Base-by-base conservation (phyloP, 768 basidiomycete genomes). In the Lyophyllum semitale region DNA sequence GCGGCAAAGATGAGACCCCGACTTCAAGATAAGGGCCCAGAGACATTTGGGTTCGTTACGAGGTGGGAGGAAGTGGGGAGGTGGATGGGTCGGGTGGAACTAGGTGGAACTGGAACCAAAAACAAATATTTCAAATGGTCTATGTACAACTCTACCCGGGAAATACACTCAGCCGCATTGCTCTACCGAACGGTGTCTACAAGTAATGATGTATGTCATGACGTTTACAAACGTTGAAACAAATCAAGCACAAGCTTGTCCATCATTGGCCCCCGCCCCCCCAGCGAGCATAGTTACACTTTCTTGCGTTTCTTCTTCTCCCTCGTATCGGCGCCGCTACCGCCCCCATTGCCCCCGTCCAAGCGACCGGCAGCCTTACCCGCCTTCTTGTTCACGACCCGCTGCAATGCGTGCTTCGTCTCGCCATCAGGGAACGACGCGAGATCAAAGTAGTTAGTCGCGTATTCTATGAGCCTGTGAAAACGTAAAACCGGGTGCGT, bases 401-500 rank as follows among this genome's bases (percentile, higher is more conserved):
- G 75, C 62, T 81, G 73, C 20, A 93, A 66, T 0, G 84, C 82
- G 8, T 81, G 74, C 71, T 89, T 93, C 29, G 85, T 83, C 65
- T 89, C 88, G 4, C 89, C 85, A 27, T 87, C 83, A 0, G 82
- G 73, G 76, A 94, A 91, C 1, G 71, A 66, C 8, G 64, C 25
- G 6, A 87, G 59, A 64, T 95, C 91, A 68, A 86, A 96, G 71
- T 95, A 95, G 30, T 68, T 67, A 0, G 69, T 59, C 3, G 76
- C 76, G 48, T 62, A 69, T 57, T 77, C 76, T 32, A 76, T 59
- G 17, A 77, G 63, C 76, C 77, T 78, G 51, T n/a, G 35, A 41
- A 53, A 60, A 41, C 51, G 42, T 48, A 48, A 37, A n/a, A n/a
- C n/a, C n/a, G n/a, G n/a, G n/a, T n/a, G n/a, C n/a, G n/a, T n/a